These are phyloP conservation scores for Vachellia pachyceras DNA, from an alignment of 306 rosid species.

Conservation along the genomic window DNA sequence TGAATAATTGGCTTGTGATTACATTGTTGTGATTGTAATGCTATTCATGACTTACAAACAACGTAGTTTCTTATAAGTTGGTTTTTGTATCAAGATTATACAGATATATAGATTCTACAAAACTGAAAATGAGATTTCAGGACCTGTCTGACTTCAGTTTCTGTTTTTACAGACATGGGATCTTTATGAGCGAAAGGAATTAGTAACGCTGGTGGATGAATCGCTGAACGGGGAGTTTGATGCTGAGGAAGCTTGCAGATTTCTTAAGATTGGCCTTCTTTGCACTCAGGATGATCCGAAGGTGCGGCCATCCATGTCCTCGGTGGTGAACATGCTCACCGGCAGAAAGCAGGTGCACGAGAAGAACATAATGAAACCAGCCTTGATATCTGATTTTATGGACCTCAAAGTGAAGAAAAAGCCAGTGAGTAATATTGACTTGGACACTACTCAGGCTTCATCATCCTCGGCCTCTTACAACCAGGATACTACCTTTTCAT, in stretches of 20 bases:
- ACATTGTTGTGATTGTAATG: constrained; percentile 9
- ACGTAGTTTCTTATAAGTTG: too few species aligned
- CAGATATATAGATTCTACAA: too few species aligned
- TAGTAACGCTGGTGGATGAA: constrained; percentile 63
- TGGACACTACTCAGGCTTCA: constrained; percentile 11
- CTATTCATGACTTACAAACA: not conserved
- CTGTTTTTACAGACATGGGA: constrained; percentile 70
- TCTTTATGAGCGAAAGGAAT: constrained; percentile 60
- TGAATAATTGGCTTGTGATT: not conserved
- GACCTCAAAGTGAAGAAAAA: constrained; percentile 67
- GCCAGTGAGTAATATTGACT: constrained; percentile 27
- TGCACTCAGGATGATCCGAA: constrained; percentile 86
- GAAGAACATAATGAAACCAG: constrained; percentile 71
- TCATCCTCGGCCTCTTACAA: constrained; percentile 56
- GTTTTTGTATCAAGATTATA: not conserved
- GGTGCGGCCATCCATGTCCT: constrained; percentile 83
- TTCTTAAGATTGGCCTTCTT: constrained; percentile 78
- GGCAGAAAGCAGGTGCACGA: constrained; percentile 56
- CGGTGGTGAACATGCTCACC: constrained; percentile 80
- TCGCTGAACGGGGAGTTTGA: constrained; percentile 71
- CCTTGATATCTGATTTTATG: constrained; percentile 83
- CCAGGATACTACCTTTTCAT: constrained; percentile 42
- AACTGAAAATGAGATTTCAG: not conserved
- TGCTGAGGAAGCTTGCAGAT: constrained; percentile 71
- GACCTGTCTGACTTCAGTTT: constrained; percentile 29